A percentile compares a stretch with the other conserved stretches of the same genome.
These are phyloP conservation scores for Volvox africanus DNA, from an alignment of 139 green algal genomes.

Conservation along the genomic window DNA sequence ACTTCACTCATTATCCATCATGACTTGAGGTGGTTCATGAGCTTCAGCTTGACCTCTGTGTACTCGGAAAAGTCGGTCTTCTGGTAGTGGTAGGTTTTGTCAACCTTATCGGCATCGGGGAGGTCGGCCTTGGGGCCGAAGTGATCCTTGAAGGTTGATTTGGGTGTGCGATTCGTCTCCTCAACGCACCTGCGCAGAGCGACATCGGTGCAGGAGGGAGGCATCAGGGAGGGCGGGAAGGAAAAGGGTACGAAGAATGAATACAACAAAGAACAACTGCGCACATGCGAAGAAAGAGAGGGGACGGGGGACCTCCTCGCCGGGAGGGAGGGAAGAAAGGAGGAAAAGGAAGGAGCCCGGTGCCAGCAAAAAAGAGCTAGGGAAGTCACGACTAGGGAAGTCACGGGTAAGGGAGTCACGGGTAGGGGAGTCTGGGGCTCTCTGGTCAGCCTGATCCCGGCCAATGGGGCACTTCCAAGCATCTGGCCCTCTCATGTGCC, in stretches of 20 bases:
- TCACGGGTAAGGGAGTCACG: no score
- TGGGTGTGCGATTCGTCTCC: background rate
- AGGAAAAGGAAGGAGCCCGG: no score
- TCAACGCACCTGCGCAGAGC: background rate
- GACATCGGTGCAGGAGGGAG: background rate
- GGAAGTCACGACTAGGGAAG: no score
- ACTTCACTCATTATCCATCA: background rate
- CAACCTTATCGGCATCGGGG: background rate
- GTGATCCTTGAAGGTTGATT: conserved; percentile 36
- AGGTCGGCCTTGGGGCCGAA: background rate
- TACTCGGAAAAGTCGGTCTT: conserved; percentile 40
- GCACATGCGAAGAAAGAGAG: background rate
- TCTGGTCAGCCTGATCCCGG: no score
- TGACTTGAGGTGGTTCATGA: conserved; percentile 42
- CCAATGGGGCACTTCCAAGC: no score
- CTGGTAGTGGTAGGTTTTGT: conserved; percentile 27
- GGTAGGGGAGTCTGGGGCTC: no score
- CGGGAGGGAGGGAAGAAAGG: no score
- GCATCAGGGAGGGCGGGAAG: background rate
- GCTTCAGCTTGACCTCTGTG: conserved; percentile 33
- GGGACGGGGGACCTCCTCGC: background rate
- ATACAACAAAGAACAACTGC: background rate
- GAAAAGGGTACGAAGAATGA: background rate
- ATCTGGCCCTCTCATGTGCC: background rate
- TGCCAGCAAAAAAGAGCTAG: no score